Percentiles rank a stretch among this genome's conserved stretches.
Evolutionary conservation across 2,329 filamentous ascomycete species (phyloP).

Genomic region (Mycosphaerelloides madeirae): DNA sequence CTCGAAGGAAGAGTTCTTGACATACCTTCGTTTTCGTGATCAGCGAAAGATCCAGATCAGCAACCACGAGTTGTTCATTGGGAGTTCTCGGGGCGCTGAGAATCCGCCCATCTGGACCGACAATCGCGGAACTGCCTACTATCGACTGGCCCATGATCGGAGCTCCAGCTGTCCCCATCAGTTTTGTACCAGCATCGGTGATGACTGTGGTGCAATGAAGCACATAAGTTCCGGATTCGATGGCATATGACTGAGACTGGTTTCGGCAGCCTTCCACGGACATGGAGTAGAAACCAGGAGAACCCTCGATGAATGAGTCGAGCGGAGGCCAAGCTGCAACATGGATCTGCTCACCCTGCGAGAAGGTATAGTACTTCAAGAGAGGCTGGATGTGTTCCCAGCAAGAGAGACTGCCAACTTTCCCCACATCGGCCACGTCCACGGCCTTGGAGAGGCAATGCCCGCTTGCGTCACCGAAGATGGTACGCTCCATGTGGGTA

Average conservation of each 20-base stretch:
- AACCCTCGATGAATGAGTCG: conserved; percentile 26
- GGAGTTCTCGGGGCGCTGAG: conserved; percentile 38
- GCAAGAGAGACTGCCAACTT: conserved; percentile 34
- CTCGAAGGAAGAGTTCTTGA: no score
- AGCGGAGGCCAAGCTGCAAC: conserved; percentile 40
- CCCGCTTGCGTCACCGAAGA: conserved; percentile 39
- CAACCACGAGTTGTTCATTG: conserved; percentile 46
- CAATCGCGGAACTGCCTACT: conserved; percentile 49
- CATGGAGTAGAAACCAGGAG: conserved; percentile 35
- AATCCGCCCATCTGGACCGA: conserved; percentile 49
- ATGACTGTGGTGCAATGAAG: conserved; percentile 50
- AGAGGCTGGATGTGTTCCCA: conserved; percentile 43
- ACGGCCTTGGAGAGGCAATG: conserved; percentile 35
- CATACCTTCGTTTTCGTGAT: conserved; percentile 37
- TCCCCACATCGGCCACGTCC: conserved; percentile 28
- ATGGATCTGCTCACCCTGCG: conserved; percentile 38
- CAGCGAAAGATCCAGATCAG: conserved; percentile 47
- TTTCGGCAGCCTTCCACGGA: conserved; percentile 38
- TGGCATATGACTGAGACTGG: conserved; percentile 52
- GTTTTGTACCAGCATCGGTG: conserved; percentile 40
- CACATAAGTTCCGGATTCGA: conserved; percentile 54
- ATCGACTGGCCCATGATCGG: conserved; percentile 39
- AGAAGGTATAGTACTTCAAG: conserved; percentile 40
- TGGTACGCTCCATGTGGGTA: conserved; percentile 42
- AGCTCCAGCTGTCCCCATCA: conserved; percentile 40